Evolutionary conservation across 768 basidiomycete species (phyloP).

Genomic region (Leccinum rimulosum): DNA sequence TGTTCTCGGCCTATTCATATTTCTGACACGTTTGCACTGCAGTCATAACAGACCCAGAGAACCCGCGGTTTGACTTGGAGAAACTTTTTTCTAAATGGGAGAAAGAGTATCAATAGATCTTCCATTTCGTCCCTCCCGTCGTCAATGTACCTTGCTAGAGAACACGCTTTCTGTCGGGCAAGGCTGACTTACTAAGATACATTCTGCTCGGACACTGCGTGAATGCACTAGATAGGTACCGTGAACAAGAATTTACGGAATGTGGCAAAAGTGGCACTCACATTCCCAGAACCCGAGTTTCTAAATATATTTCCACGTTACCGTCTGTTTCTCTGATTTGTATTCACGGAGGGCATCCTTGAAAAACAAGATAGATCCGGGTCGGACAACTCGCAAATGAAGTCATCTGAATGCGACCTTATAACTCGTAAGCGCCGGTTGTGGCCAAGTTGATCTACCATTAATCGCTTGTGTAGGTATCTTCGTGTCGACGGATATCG

Average conservation of each 20-base stretch:
- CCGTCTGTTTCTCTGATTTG: not conserved
- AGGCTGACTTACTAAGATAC: constrained; percentile 6
- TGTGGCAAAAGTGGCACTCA: not conserved
- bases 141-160: constrained; percentile 30
- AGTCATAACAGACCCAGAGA: constrained; percentile 94
- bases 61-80: constrained; percentile 95
- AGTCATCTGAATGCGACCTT: not conserved
- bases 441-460: not conserved
- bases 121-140: constrained; percentile 17
- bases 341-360: not conserved
- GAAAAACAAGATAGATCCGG: not conserved
- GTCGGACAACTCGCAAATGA: not conserved
- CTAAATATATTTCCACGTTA: not conserved
- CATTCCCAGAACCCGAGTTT: not conserved
- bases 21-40: constrained; percentile 17
- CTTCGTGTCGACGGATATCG: not conserved
- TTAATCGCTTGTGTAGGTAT: not conserved
- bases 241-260: not conserved
- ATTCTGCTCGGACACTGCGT: not conserved
- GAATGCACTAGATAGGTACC: constrained; percentile 10
- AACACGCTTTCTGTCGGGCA: constrained; percentile 14
- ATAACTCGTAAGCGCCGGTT: not conserved
- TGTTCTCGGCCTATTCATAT: not conserved
- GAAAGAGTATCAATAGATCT: constrained; percentile 55
- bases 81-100: constrained; percentile 79